Percentiles rank a stretch among this genome's conserved stretches.
Conservation (phyloP, 192 early-diverging fungal genomes). For the Rhizophagus prolifer region DNA sequence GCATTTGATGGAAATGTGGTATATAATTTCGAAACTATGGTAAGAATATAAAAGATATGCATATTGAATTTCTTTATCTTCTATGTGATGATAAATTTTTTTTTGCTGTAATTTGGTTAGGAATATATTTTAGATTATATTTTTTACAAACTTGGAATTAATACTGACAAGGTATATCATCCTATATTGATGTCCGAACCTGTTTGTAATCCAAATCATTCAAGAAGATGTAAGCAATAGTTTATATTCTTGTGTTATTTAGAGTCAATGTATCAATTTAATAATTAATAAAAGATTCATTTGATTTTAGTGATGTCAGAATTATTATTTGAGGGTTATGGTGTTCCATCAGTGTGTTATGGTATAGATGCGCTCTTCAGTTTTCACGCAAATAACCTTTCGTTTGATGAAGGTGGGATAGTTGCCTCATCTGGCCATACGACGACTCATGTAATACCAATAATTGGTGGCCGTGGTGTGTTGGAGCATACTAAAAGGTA, state of each 20-base stretch:
- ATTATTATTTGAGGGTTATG: constrained; percentile 85
- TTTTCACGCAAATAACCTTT: constrained; percentile 68
- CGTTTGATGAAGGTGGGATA: constrained; percentile 63
- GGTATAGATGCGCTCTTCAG: constrained; percentile 89
- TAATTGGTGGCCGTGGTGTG: constrained; percentile 58
- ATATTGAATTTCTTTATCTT: neutral
- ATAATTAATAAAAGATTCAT: constrained; percentile 1
- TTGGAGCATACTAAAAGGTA: constrained; percentile 74
- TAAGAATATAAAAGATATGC: constrained; percentile 37
- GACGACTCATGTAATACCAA: constrained; percentile 75
- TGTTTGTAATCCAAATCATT: constrained; percentile 70
- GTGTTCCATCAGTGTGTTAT: constrained; percentile 72
- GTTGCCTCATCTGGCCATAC: constrained; percentile 71
- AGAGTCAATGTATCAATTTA: neutral
- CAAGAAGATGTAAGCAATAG: constrained; percentile 63
- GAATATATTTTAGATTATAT: constrained; percentile 86
- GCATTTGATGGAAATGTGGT: constrained; percentile 67
- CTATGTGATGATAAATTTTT: neutral
- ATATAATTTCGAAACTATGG: constrained; percentile 74
- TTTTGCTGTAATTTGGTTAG: constrained; percentile 39
- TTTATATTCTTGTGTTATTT: neutral
- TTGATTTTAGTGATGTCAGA: constrained; percentile 73
- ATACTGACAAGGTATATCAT: constrained; percentile 67
- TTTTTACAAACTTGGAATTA: constrained; percentile 75
- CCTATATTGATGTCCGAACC: constrained; percentile 90